phyloP scores from a whole-genome alignment of 192 early-diverging fungal species.

The Backusella psychrophila region DNA sequence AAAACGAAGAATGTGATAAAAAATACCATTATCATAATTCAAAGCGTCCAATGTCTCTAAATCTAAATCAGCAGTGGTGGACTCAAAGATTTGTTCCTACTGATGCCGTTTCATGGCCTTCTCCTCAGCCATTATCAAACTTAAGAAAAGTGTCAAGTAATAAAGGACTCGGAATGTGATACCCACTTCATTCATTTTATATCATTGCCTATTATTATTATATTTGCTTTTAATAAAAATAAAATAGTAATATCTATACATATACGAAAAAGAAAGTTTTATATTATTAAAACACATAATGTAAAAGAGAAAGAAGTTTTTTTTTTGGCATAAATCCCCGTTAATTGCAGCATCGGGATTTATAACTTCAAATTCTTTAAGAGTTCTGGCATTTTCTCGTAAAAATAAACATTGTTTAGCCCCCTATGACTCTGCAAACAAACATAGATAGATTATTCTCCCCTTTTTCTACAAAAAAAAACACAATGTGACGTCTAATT shows the following conservation, averaged over 20 bases:
- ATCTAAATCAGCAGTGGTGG: slow-evolving; percentile 8
- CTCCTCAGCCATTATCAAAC: slow-evolving; percentile 2
- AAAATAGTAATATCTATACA: background rate
- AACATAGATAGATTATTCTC: background rate
- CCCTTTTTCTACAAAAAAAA: background rate
- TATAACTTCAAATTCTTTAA: background rate
- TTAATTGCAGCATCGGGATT: background rate
- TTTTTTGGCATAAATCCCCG: background rate
- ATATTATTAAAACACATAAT: too few relatives aligned
- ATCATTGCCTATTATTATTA: background rate
- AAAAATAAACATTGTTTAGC: background rate
- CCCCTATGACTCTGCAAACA: background rate
- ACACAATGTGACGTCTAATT: background rate
- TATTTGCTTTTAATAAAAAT: background rate
- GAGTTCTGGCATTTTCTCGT: background rate
- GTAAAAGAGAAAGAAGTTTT: background rate
- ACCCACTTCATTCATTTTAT: background rate
- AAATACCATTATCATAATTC: background rate
- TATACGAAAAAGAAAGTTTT: too few relatives aligned
- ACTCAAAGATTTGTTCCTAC: background rate
- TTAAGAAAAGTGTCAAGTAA: background rate
- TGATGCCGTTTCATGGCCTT: slow-evolving; percentile 9
- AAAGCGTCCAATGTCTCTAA: background rate
- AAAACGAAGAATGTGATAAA: background rate
- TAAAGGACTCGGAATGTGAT: background rate